These are phyloP conservation scores for Candida mattraensis DNA, from an alignment of 805 yeast genomes.

Conservation along the genomic window DNA sequence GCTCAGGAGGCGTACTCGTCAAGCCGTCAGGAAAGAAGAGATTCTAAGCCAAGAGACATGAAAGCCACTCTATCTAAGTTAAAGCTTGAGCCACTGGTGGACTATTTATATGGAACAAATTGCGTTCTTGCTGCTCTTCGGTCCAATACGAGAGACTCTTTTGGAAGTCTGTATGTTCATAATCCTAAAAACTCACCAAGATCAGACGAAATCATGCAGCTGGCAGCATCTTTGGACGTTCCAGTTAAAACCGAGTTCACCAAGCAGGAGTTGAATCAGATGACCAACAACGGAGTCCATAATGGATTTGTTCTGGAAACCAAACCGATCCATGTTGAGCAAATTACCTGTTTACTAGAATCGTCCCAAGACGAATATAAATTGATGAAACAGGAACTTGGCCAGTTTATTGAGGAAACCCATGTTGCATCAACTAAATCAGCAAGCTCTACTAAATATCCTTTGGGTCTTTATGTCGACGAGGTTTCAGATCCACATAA, in stretches of 20 bases:
- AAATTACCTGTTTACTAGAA: constrained; percentile 25
- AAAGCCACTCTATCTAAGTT: constrained; percentile 17
- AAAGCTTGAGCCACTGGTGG: constrained; percentile 49
- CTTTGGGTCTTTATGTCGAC: constrained; percentile 75
- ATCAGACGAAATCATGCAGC: constrained; percentile 41
- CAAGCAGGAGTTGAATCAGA: constrained; percentile 55
- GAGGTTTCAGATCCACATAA: constrained; percentile 86
- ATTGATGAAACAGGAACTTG: constrained; percentile 25
- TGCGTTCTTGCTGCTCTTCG: constrained; percentile 70
- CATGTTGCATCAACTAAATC: constrained; percentile 5
- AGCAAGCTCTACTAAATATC: constrained; percentile 36
- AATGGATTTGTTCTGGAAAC: constrained; percentile 78
- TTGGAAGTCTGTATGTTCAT: constrained; percentile 51
- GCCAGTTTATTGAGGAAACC: constrained; percentile 15
- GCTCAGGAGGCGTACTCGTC: constrained; percentile 23
- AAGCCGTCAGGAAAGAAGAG: constrained; percentile 14
- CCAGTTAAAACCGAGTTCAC: constrained; percentile 31
- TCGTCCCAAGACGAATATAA: constrained; percentile 18
- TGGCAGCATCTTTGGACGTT: constrained; percentile 47
- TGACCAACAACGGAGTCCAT: constrained; percentile 72
- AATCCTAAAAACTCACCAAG: constrained; percentile 32
- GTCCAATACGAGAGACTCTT: constrained; percentile 52
- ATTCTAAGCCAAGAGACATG: constrained; percentile 7
- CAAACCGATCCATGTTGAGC: constrained; percentile 44
- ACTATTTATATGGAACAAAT: constrained; percentile 75